Evolutionary conservation across 2,329 filamentous ascomycete species (phyloP), one percentile per base, ranked within the genome.

Genomic region (Chaetomium sp.): DNA sequence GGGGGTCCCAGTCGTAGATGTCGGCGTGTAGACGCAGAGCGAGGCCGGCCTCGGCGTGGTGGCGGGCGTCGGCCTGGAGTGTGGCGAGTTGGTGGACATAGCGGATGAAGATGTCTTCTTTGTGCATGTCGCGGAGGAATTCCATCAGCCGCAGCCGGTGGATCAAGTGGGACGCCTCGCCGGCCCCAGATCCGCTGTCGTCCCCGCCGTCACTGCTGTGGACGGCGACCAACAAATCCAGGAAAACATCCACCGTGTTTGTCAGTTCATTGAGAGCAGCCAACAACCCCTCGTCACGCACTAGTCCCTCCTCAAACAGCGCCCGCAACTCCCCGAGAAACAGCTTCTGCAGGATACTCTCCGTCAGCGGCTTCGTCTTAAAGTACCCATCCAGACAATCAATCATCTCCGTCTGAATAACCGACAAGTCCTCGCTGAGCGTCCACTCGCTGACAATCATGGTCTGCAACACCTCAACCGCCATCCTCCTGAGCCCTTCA

Each of bases 391-490:
- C 94, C 53, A 99, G 74, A 62, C 89, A 95, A 66, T 96, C 92
- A 64, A 99, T 96, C 76, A 97, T 91, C 71, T 96, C 94, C 2
- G 91, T 94, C 71, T 97, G 91, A 51, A 99, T 88, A 48, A 94
- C 85, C 2, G 87, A 87, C 48, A 99, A 74, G 68, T 97, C 92
- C 68, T 96, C 89, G 68, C 91, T 96, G 61, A 99, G 73, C 12
- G 91, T 91, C 94, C 94, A 99, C 71, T 99, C 94, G 72, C 91
- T 95, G 62, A 97, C 86, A 65, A 99, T 95, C 94, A 99, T 99
- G 2, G 91, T 95, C 69, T 96, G 91, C 59, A 99, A 73, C 19
- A 99, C 88, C 69, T 96, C 89, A 35, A 96, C 91, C 0, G 92
- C 94, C 70, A 95, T 94, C 60, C 84, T 84, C 58, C 94, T 83